These are phyloP conservation scores for Lactifluus hygrophoroides DNA, from an alignment of 768 basidiomycete genomes.

Conservation along the genomic window DNA sequence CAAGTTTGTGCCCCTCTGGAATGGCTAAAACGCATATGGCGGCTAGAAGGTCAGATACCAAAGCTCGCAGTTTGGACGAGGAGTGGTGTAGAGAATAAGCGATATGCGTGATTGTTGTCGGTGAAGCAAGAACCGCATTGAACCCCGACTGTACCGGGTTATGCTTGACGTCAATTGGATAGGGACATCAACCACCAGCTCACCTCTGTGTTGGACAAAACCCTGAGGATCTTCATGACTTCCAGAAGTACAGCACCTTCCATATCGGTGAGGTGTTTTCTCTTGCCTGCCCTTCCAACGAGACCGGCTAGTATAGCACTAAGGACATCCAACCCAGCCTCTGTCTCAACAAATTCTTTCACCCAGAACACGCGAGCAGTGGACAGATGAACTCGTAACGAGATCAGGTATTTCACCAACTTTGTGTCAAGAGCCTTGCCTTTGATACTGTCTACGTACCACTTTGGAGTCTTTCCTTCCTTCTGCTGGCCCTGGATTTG, in stretches of 20 bases:
- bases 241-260: slow-evolving; percentile 66
- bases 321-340: slow-evolving; percentile 59
- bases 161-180: slow-evolving; percentile 8
- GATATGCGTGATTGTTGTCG: slow-evolving; percentile 63
- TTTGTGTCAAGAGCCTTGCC: slow-evolving; percentile 48
- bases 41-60: slow-evolving; percentile 71
- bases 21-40: slow-evolving; percentile 73
- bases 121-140: slow-evolving; percentile 50
- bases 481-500: slow-evolving; percentile 29
- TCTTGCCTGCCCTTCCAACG: slow-evolving; percentile 61
- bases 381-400: slow-evolving; percentile 77
- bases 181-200: slow-evolving; percentile 22
- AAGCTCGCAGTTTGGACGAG: slow-evolving; percentile 58
- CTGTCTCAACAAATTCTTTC: slow-evolving; percentile 58
- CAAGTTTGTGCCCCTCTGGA: slow-evolving; percentile 61
- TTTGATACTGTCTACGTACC: slow-evolving; percentile 57
- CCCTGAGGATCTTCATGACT: slow-evolving; percentile 69
- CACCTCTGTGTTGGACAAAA: slow-evolving; percentile 80
- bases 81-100: slow-evolving; percentile 59
- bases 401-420: slow-evolving; percentile 69
- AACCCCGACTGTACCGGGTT: slow-evolving; percentile 55
- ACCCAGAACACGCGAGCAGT: slow-evolving; percentile 76
- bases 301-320: slow-evolving; percentile 48
- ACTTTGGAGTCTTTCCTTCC: slow-evolving; percentile 41
- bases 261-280: slow-evolving; percentile 48